Base-by-base conservation (phyloP, 2,329 filamentous ascomycete species). In the Colletotrichum gigasporum region DNA sequence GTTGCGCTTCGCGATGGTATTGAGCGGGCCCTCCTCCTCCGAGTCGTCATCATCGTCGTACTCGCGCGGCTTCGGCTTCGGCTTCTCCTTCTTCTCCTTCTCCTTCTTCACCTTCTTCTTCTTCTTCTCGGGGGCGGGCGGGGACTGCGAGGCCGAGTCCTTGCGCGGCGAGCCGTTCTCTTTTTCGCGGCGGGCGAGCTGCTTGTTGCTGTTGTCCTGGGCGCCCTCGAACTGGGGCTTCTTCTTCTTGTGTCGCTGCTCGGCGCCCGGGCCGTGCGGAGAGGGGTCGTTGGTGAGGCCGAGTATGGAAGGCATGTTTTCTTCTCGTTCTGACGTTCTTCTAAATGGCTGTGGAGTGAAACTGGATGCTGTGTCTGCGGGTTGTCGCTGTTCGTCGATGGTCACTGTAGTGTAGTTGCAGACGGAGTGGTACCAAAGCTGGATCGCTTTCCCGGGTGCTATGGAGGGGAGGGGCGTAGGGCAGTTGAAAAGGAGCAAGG, bases 1-100 rank as follows among this genome's bases (percentile, higher is more conserved):
- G 75, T 79, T 79, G 68, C 77, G 76, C 70, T 75, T 75, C 42
- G 71, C 71, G 70, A 78, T 79, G 60, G 76, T 79, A 73, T 68
- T 67, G 20, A 62, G 57, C 44, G 61, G 61, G 9, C 61, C 60
- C 59, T 67, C 65, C 2, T 67, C 55, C 10, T 67, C 55, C 9
- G 62, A 64, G 10, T 56, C 44, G 10, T 57, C 64, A 32, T 55
- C 64, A 12, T 59, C 54, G 47, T 63, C 55, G 39, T 56, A 30
- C 20, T 56, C 32, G 30, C 56, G 51, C 18, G 42, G 48, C 28
- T 37, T 42, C 6, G 14, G 47, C 62, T 60, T 61, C 14, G 44
- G 47, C 44, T 57, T 52, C 37, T 48, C 30, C 11, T 44, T 39
- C 32, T 48, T 35, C 18, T 59, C 41, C 41, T 62, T 48, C 20